Conservation (phyloP, 805 yeast species). For the Kodamaea kaohsiungensis region DNA sequence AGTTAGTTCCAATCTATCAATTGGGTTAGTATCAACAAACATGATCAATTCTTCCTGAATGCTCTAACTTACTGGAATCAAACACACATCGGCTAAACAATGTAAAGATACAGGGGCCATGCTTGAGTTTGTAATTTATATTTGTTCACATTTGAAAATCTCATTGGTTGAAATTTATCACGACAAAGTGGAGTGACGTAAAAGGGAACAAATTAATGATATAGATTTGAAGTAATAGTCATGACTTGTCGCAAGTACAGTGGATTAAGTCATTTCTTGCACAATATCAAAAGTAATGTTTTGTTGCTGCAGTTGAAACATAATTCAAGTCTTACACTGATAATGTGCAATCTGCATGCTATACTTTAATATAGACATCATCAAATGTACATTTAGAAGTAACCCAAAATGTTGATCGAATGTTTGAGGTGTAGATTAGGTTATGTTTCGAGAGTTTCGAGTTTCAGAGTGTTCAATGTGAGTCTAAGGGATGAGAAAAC, state of each 20-base stretch:
- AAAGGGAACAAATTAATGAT: not conserved
- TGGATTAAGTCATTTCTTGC: too few relatives aligned
- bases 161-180: not conserved
- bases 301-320: too few relatives aligned
- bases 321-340: not conserved
- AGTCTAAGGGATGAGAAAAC: too few relatives aligned
- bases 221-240: too few relatives aligned
- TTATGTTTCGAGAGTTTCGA: too few relatives aligned
- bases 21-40: constrained; percentile 10
- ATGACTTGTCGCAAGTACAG: too few relatives aligned
- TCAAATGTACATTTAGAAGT: not conserved
- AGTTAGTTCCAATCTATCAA: constrained; percentile 67
- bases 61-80: constrained; percentile 79
- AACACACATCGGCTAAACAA: constrained; percentile 84
- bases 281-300: too few relatives aligned
- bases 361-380: not conserved
- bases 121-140: not conserved
- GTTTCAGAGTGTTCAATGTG: too few relatives aligned
- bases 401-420: not conserved
- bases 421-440: too few relatives aligned
- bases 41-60: too few relatives aligned
- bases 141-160: not conserved
- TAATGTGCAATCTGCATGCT: not conserved
- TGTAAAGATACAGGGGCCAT: constrained; percentile 31
- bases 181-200: not conserved